Base-by-base conservation (phyloP, 176 grass and related monocot species). In the Phoenix roebelenii region DNA sequence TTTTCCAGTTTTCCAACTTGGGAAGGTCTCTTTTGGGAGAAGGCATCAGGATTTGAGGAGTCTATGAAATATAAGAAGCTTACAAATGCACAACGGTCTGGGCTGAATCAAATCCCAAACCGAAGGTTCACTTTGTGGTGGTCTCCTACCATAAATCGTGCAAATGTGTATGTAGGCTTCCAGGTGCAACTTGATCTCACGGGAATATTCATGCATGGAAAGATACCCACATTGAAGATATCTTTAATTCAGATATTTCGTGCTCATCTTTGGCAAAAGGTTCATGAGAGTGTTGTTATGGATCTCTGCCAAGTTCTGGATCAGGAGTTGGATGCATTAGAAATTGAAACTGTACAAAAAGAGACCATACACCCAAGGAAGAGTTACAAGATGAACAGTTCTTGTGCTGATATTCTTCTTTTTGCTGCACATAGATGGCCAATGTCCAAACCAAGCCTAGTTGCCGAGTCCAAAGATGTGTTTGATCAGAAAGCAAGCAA, bases 381-480 rank as follows among this genome's bases (percentile, higher is more conserved):
- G 70, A 97, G 92, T 83, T 97, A 97, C 76, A 97, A 97, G 84
- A 97, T 97, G 92, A 97, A 97, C 75, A 97, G 92, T 57, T 97
- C 87, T 5, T 97, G 92, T 57, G 92, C 92, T 55, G 92, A 97
- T 72, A 35, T 97, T 55, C 92, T 97, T 54, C 87, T 97, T 10
- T 97, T 97, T 78, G 92, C 92, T 79, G 87, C 87, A 55, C 92
- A 97, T 77, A 85, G 86, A 58, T 97, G 92, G 92, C 87, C 85
- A 49, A 97, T 97, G 92, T 97, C 92, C 25, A 97, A 97, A 52
- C 92, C 92, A 50, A 97, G 92, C 32, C 80, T 97, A 65, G 92
- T 97, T 73, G 89, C 87, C 1, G 92, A 97, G 72, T 97, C 92
- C 3, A 97, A 97, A 75, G 92, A 97, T 76, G 72, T 91, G 15